phyloP scores from a whole-genome alignment of 2,329 filamentous ascomycete genomes.

The Fusarium oxysporum region DNA sequence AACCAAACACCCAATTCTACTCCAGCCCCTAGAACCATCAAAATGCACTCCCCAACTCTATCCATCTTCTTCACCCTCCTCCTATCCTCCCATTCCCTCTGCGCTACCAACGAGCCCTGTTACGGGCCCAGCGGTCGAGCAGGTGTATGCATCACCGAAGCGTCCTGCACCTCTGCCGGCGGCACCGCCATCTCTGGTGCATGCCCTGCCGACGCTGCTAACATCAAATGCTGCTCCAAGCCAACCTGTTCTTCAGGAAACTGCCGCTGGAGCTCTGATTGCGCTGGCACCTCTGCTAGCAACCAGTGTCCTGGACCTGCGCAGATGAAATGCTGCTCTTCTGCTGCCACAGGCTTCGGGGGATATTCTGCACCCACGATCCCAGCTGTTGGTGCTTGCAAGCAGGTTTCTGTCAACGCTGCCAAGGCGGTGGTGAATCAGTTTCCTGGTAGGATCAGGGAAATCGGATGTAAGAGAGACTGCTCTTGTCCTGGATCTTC shows the following conservation, averaged over 20 bases:
- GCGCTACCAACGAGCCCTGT: slow-evolving; percentile 50
- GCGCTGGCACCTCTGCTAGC: slow-evolving; percentile 45
- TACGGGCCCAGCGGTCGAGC: slow-evolving; percentile 40
- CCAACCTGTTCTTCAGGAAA: slow-evolving; percentile 51
- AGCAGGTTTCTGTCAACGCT: slow-evolving; percentile 51
- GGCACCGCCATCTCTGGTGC: slow-evolving; percentile 53
- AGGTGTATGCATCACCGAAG: slow-evolving; percentile 55
- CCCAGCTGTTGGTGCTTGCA: slow-evolving; percentile 52
- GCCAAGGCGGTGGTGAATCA: slow-evolving; percentile 51
- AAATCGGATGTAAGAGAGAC: slow-evolving; percentile 50
- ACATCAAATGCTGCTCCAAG: slow-evolving; percentile 58
- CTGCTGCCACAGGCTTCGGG: slow-evolving; percentile 48
- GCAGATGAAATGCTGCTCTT: slow-evolving; percentile 55
- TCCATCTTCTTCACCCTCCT: slow-evolving; percentile 28
- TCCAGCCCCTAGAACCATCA: neutral
- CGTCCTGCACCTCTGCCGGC: slow-evolving; percentile 51
- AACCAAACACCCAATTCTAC: neutral
- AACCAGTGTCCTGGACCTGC: slow-evolving; percentile 54
- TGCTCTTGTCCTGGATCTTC: slow-evolving; percentile 49
- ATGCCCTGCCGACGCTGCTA: slow-evolving; percentile 52
- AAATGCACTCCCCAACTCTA: slow-evolving; percentile 33
- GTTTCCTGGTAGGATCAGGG: slow-evolving; percentile 51
- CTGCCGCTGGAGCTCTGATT: slow-evolving; percentile 55
- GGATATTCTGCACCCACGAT: slow-evolving; percentile 50
- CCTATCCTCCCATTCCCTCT: slow-evolving; percentile 29